Conservation (phyloP, 768 basidiomycete genomes). For the Trametes cubensis region DNA sequence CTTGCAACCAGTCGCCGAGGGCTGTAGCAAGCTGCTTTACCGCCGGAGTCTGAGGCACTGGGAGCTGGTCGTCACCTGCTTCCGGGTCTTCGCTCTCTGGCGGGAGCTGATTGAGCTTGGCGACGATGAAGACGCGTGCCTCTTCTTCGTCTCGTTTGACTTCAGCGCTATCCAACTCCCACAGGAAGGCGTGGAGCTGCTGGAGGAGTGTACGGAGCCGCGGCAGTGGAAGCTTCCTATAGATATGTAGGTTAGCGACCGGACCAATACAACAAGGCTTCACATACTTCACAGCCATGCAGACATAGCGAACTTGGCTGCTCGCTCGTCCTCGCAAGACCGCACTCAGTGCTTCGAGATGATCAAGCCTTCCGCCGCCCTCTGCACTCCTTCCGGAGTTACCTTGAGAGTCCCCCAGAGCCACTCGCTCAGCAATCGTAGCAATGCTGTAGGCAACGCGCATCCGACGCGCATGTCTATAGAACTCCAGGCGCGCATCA, state of each 20-base stretch:
- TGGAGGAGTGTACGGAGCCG: slow-evolving; percentile 44
- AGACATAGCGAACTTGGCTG: slow-evolving; percentile 49
- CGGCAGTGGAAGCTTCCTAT: slow-evolving; percentile 45
- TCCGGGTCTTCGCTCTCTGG: neutral
- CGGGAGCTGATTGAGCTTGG: slow-evolving; percentile 18
- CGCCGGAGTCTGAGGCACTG: slow-evolving; percentile 9
- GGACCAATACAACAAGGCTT: neutral
- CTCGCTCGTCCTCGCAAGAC: slow-evolving; percentile 48
- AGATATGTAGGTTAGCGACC: neutral
- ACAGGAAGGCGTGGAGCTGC: slow-evolving; percentile 44
- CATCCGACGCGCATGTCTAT: slow-evolving; percentile 35
- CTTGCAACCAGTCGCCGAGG: slow-evolving; percentile 53
- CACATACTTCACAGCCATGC: slow-evolving; percentile 51
- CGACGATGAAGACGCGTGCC: slow-evolving; percentile 25
- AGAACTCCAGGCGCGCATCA: slow-evolving; percentile 42
- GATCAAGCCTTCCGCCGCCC: slow-evolving; percentile 15
- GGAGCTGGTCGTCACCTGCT: neutral
- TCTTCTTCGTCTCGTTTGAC: slow-evolving; percentile 40
- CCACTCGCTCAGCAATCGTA: slow-evolving; percentile 44
- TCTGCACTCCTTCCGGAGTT: slow-evolving; percentile 30
- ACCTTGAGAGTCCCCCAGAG: neutral
- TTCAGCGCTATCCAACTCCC: slow-evolving; percentile 33
- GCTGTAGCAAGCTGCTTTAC: slow-evolving; percentile 25
- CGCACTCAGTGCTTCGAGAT: slow-evolving; percentile 47
- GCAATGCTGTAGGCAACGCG: slow-evolving; percentile 55